phyloP scores from a whole-genome alignment of 768 basidiomycete genomes.

The Amanita phalloides region DNA sequence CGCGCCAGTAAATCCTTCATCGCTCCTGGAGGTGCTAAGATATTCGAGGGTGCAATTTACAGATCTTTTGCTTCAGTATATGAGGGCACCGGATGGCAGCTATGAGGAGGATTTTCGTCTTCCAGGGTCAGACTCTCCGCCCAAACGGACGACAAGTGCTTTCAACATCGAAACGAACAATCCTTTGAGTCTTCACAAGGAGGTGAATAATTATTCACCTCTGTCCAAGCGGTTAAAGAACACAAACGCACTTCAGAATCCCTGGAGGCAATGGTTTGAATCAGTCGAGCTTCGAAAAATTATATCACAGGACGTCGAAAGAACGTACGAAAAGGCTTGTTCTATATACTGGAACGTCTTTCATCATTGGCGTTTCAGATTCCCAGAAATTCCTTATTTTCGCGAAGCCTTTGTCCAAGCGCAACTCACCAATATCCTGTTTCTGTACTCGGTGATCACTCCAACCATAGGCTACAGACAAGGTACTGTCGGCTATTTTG shows the following conservation, averaged over 20 bases:
- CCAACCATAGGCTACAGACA: slow-evolving; percentile 88
- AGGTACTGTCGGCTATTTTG: slow-evolving; percentile 19
- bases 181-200: slow-evolving; percentile 69
- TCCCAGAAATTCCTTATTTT: slow-evolving; percentile 95
- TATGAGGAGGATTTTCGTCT: slow-evolving; percentile 59
- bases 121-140: slow-evolving; percentile 34
- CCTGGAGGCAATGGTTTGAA: slow-evolving; percentile 92
- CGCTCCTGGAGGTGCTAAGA: slow-evolving; percentile 29
- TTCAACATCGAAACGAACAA: slow-evolving; percentile 63
- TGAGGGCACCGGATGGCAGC: slow-evolving; percentile 80
- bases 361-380: slow-evolving; percentile 34
- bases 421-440: slow-evolving; percentile 79
- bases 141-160: slow-evolving; percentile 18
- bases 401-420: slow-evolving; percentile 62
- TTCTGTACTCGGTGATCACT: slow-evolving; percentile 71
- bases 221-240: background rate
- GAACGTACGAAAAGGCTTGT: slow-evolving; percentile 55
- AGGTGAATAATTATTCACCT: slow-evolving; percentile 28
- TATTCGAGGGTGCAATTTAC: slow-evolving; percentile 46
- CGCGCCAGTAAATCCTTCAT: background rate
- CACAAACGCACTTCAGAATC: slow-evolving; percentile 45
- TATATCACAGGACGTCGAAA: slow-evolving; percentile 89
- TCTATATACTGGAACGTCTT: background rate
- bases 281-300: slow-evolving; percentile 82
- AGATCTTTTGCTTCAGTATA: slow-evolving; percentile 49